Evolutionary conservation across 495 filamentous ascomycete genomes (phyloP).

Genomic region (Aspergillus carlsbadensis): DNA sequence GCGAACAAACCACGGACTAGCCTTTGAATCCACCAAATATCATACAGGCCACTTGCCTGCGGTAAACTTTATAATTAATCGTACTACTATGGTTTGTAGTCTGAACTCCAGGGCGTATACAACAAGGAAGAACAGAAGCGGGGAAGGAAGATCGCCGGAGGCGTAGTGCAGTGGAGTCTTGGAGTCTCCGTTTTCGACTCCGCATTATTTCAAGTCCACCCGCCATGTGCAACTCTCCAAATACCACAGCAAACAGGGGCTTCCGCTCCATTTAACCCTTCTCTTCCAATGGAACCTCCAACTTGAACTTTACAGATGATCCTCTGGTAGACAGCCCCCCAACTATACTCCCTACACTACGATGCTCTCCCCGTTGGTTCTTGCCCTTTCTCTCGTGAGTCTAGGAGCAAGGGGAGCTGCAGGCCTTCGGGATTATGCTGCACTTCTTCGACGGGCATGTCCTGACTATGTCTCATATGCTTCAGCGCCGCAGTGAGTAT

Average conservation of each 20-base stretch:
- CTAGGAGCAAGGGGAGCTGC: constrained; percentile 24
- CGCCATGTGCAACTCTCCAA: constrained; percentile 4
- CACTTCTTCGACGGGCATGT: constrained; percentile 43
- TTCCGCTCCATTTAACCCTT: background rate
- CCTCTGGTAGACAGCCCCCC: background rate
- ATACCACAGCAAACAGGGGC: background rate
- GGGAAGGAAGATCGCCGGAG: background rate
- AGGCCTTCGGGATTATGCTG: constrained; percentile 26
- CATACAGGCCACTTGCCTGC: too few relatives aligned
- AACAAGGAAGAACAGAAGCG: too few relatives aligned
- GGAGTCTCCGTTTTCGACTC: background rate
- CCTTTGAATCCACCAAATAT: too few relatives aligned
- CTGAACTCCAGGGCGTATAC: background rate
- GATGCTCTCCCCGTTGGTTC: constrained; percentile 20
- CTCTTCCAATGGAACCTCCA: background rate
- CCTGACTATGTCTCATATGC: constrained; percentile 53
- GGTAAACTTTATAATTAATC: too few relatives aligned
- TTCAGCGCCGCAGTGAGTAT: constrained; percentile 43
- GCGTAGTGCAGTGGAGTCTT: background rate
- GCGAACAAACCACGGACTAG: too few relatives aligned
- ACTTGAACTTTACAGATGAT: background rate
- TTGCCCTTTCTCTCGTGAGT: constrained; percentile 25
- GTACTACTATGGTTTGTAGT: background rate
- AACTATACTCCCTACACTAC: background rate
- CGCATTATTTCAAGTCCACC: constrained; percentile 7